Evolutionary conservation across 305 asterid species (phyloP).

Genomic region (Solanum aculeatissimum): DNA sequence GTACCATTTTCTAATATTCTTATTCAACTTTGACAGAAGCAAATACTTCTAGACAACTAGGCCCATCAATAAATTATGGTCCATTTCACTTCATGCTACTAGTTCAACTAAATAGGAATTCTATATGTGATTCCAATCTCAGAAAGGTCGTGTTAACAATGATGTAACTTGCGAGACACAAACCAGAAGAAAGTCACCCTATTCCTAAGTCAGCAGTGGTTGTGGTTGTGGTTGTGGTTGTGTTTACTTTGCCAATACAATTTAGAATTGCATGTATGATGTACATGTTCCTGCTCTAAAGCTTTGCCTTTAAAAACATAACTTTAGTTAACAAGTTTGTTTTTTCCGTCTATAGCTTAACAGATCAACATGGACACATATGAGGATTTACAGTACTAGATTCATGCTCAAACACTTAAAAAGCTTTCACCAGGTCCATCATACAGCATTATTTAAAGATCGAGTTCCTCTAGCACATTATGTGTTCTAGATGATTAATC

Average conservation of each 20-base stretch:
- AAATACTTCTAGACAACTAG: background rate
- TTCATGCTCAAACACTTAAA: background rate
- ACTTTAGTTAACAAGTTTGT: background rate
- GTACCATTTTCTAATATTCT: background rate
- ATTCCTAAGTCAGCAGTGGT: background rate
- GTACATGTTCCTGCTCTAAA: background rate
- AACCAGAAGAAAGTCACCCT: background rate
- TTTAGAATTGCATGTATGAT: background rate
- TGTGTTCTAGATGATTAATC: background rate
- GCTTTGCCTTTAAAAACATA: background rate
- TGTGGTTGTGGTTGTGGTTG: background rate
- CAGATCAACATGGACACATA: background rate
- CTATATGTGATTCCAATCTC: background rate
- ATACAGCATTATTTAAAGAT: background rate
- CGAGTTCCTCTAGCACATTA: background rate
- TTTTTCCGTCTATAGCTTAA: background rate
- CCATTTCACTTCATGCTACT: background rate
- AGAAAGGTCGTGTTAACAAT: background rate
- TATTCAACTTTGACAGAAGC: background rate
- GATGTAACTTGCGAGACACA: background rate
- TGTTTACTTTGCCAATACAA: background rate
- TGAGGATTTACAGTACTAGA: background rate
- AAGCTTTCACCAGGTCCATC: background rate
- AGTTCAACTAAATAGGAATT: background rate
- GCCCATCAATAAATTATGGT: background rate